Conservation (phyloP, 2,329 filamentous ascomycete species). For the Fusarium nodosum region DNA sequence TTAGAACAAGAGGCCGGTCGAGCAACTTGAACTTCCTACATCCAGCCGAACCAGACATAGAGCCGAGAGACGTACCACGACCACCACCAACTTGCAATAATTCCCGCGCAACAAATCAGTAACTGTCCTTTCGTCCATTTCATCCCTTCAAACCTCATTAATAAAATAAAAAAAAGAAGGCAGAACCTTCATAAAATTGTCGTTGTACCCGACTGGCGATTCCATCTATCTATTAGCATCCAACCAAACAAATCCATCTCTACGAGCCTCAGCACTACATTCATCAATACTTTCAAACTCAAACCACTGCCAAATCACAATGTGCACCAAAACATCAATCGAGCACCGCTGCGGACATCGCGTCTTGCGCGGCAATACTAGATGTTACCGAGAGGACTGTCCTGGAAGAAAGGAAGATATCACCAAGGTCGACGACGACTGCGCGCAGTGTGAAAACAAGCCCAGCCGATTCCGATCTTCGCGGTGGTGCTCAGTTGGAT, state of each 20-base stretch:
- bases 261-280: background rate
- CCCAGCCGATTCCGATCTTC: constrained; percentile 50
- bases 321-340: constrained; percentile 54
- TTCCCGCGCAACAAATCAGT: constrained; percentile 3
- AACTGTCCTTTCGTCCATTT: constrained; percentile 12
- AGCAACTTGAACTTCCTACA: background rate
- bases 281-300: constrained; percentile 4
- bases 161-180: background rate
- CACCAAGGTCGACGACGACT: constrained; percentile 51
- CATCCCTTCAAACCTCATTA: background rate
- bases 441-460: constrained; percentile 54
- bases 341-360: constrained; percentile 57
- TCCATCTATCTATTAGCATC: background rate
- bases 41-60: constrained; percentile 6
- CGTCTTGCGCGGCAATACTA: constrained; percentile 54
- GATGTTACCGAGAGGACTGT: constrained; percentile 54
- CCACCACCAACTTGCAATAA: constrained; percentile 13
- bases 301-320: constrained; percentile 28
- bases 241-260: constrained; percentile 4
- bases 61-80: constrained; percentile 22
- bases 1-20: background rate
- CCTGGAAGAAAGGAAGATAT: constrained; percentile 52
- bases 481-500: constrained; percentile 56
- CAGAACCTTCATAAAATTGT: constrained; percentile 6
- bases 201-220: background rate